phyloP scores from a whole-genome alignment of 1,139 yeast species.

The Pichia norvegensis region DNA sequence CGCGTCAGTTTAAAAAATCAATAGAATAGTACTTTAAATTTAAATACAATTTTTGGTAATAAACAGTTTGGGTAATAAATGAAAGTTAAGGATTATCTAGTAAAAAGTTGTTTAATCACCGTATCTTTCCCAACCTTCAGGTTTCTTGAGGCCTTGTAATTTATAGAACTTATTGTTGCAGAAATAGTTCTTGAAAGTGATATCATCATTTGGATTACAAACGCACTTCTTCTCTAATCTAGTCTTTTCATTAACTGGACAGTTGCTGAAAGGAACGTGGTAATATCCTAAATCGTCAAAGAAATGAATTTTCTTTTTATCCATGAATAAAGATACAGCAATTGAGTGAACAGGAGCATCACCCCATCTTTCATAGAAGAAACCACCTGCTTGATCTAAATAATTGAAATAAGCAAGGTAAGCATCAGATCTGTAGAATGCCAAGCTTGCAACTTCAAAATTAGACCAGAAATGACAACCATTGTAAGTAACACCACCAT shows the following conservation, averaged over 20 bases:
- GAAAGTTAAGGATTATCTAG: background rate
- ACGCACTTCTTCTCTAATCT: slow-evolving; percentile 53
- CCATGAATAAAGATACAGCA: slow-evolving; percentile 71
- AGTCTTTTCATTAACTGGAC: slow-evolving; percentile 58
- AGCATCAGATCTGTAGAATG: slow-evolving; percentile 67
- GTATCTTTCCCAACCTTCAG: slow-evolving; percentile 68
- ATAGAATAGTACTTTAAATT: too few relatives aligned
- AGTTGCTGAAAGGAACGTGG: slow-evolving; percentile 70
- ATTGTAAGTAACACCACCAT: slow-evolving; percentile 60
- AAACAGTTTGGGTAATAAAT: background rate
- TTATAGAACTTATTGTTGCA: slow-evolving; percentile 72
- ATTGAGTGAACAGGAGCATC: slow-evolving; percentile 89
- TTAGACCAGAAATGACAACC: slow-evolving; percentile 87
- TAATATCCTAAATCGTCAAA: slow-evolving; percentile 79
- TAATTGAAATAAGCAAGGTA: slow-evolving; percentile 60
- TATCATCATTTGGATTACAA: slow-evolving; percentile 68
- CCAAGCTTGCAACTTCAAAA: slow-evolving; percentile 70
- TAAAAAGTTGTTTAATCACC: slow-evolving; percentile 12
- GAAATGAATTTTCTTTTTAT: slow-evolving; percentile 61
- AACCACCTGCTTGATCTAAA: slow-evolving; percentile 76
- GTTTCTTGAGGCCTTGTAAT: slow-evolving; percentile 54
- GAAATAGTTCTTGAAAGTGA: slow-evolving; percentile 81
- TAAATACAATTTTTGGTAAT: too few relatives aligned
- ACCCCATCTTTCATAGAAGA: slow-evolving; percentile 90
- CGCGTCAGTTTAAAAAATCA: too few relatives aligned